Conservation (phyloP, 169 alveolate species). For the Cyclospora cayetanensis region DNA sequence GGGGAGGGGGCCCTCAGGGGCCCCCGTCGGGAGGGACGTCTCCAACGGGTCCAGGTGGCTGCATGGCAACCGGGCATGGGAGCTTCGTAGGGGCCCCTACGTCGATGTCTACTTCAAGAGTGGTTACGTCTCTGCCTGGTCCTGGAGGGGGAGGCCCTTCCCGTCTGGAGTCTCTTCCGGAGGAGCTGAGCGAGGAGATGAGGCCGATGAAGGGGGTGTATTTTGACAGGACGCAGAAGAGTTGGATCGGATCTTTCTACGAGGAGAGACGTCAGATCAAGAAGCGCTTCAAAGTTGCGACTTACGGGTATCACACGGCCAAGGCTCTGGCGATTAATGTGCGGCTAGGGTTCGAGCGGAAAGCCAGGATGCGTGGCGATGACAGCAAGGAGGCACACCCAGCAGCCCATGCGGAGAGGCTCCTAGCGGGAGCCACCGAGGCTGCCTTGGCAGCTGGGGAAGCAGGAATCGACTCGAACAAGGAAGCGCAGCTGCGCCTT, state of each 20-base stretch:
- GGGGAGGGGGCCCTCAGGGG: background rate
- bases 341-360: conserved; percentile 46
- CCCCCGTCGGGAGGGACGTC: background rate
- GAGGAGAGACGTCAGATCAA: conserved; percentile 61
- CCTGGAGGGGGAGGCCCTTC: background rate
- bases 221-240: conserved; percentile 56
- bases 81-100: too few relatives aligned
- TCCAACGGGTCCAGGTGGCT: background rate
- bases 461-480: conserved; percentile 1
- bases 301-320: conserved; percentile 56
- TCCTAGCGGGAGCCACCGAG: conserved; percentile 27
- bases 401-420: conserved; percentile 1
- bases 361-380: conserved; percentile 1
- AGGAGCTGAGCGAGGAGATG: conserved; percentile 21
- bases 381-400: background rate
- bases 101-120: too few relatives aligned
- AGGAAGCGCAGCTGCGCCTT: conserved; percentile 40
- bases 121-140: too few relatives aligned
- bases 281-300: conserved; percentile 52
- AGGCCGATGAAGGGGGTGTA: conserved; percentile 65
- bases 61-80: too few relatives aligned
- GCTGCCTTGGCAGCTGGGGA: conserved; percentile 4
- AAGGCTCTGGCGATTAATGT: conserved; percentile 53
- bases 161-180: background rate
- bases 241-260: conserved; percentile 65